These are phyloP conservation scores for Picea abies DNA, from an alignment of 83 land plant species.

Conservation along the genomic window DNA sequence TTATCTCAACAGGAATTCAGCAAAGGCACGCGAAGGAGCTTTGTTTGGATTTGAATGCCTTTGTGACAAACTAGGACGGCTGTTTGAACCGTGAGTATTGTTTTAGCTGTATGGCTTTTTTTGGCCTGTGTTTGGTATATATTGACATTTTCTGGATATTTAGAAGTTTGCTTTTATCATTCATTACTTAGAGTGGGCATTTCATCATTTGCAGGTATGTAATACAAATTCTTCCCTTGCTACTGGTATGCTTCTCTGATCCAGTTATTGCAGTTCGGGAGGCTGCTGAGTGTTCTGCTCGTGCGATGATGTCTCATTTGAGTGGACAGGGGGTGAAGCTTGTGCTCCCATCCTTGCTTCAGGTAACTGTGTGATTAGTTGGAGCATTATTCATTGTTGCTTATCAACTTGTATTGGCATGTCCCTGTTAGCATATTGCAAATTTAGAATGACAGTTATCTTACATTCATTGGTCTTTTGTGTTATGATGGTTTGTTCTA, in stretches of 20 bases:
- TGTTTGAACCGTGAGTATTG: constrained; percentile 97
- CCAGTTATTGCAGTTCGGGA: constrained; percentile 98
- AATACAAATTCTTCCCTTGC: constrained; percentile 84
- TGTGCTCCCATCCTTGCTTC: constrained; percentile 92
- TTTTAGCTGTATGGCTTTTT: neutral
- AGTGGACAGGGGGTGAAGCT: constrained; percentile 97
- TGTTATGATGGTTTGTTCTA: no score
- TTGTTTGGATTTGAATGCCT: constrained; percentile 94
- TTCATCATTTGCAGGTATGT: constrained; percentile 75
- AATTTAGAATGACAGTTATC: no score
- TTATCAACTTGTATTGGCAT: neutral
- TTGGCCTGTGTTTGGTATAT: neutral
- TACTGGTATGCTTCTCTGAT: constrained; percentile 94
- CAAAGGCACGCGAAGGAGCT: constrained; percentile 96
- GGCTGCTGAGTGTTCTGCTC: constrained; percentile 96
- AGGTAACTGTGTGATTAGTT: constrained; percentile 48
- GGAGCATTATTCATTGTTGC: neutral
- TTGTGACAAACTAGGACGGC: constrained; percentile 92
- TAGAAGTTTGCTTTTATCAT: neutral
- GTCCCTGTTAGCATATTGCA: neutral
- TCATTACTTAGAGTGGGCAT: neutral
- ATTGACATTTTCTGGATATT: neutral
- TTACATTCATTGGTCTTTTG: no score
- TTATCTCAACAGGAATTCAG: constrained; percentile 70
- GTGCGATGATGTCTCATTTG: constrained; percentile 99